Evolutionary conservation across 1,139 yeast species (phyloP), one percentile per base, ranked within the genome.

Genomic region (Pichia sp.): DNA sequence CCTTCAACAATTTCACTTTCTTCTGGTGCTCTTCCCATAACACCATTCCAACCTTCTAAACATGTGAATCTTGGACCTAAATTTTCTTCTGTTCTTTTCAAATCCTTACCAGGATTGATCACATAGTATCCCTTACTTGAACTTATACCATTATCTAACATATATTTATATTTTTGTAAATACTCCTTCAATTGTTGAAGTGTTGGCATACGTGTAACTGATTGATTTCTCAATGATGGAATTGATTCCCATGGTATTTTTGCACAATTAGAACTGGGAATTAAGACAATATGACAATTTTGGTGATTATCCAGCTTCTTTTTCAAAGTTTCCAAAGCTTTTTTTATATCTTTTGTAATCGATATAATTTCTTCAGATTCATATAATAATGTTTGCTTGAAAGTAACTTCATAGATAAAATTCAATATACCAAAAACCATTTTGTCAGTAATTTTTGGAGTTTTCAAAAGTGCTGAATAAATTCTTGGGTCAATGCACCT

Each of bases 161-260:
- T 39, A 8, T 39, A 9, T n/a, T 49, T 38, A 38, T 57, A 52
- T 10, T 56, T 54, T 4, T 66, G 60, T 46, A 87, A 63, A 33
- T 76, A 61, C 0, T 77, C 71, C 1, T 73, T 51, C n/a, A 87
- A 67, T 47, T 75, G 62, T 0, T 68, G 63, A 13, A 87, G 61
- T 0, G 95, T 84, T 0, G 96, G 95, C 65, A 90, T 79, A 55
- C 98, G 73, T 0, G 96, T 79, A 0, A 87, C 77, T 0, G 96
- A 81, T 44, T 69, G 70, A 0, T 64, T 63, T 47, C 77, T 67
- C 53, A 91, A 66, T 46, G 77, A 73, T 0, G 81, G 76, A 38
- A 91, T 66, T 0, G 90, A 83, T 64, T 93, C 99, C 98, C 98
- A 93, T 0, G 98, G 98, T 46, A 93, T 74, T 31, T 71, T 68